Evolutionary conservation across 1,139 yeast species (phyloP).

Genomic region (Kurtzmaniella quercitrusa): DNA sequence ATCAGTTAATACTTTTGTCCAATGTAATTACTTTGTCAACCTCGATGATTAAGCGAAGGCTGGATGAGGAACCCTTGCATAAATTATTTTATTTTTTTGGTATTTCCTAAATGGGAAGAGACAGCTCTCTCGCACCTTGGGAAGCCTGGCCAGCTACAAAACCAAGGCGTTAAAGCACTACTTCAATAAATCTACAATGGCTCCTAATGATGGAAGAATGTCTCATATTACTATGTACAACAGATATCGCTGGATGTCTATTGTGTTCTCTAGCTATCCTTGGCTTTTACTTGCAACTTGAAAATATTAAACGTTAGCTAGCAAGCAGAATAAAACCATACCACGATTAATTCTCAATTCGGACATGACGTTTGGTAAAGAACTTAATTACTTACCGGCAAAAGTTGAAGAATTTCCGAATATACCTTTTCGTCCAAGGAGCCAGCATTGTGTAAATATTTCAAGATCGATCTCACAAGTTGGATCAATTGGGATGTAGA

Average conservation of each 20-base stretch:
- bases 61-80: neutral
- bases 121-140: neutral
- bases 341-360: no score
- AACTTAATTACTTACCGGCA: slow-evolving; percentile 9
- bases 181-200: neutral
- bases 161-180: neutral
- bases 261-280: neutral
- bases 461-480: slow-evolving; percentile 57
- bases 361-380: no score
- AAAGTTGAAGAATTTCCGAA: slow-evolving; percentile 22
- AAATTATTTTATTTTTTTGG: neutral
- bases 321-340: neutral
- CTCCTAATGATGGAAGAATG: neutral
- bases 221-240: neutral
- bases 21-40: neutral
- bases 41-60: neutral
- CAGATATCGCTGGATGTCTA: neutral
- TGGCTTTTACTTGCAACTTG: neutral
- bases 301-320: neutral
- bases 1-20: no score
- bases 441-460: slow-evolving; percentile 58
- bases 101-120: no score
- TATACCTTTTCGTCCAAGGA: slow-evolving; percentile 34
- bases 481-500: slow-evolving; percentile 62
- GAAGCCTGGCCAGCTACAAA: neutral